Percentiles rank a stretch among this genome's conserved stretches.
Conservation (phyloP, 805 yeast species). For the Nakazawaea anatomiae region DNA sequence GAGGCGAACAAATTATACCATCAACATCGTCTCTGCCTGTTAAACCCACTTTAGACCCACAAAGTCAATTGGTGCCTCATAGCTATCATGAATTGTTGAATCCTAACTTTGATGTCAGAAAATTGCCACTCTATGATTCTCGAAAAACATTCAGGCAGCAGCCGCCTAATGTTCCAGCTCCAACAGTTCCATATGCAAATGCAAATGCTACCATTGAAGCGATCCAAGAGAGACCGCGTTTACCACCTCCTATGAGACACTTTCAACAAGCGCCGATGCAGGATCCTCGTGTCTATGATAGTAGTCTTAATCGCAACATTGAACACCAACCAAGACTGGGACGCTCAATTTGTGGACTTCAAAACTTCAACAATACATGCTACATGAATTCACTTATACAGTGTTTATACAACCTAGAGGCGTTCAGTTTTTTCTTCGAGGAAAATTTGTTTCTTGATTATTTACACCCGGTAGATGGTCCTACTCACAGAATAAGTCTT, state of each 20-base stretch:
- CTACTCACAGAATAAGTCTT: constrained; percentile 11
- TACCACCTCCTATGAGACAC: neutral
- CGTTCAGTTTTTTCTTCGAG: constrained; percentile 44
- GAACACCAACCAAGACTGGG: neutral
- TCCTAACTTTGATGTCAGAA: neutral
- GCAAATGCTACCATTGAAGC: too few relatives aligned
- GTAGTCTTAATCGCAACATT: neutral
- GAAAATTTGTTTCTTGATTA: constrained; percentile 38
- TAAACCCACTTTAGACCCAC: neutral
- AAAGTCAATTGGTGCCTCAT: neutral
- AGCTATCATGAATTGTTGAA: neutral
- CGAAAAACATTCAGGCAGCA: neutral
- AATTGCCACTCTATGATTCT: neutral
- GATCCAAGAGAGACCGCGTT: neutral
- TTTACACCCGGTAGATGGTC: constrained; percentile 25
- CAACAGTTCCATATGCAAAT: neutral
- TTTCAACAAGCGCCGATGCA: neutral
- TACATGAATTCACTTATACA: constrained; percentile 73
- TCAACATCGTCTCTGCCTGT: neutral
- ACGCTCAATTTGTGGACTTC: constrained; percentile 46
- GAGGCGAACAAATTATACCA: neutral
- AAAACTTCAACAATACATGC: constrained; percentile 69
- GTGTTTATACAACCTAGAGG: constrained; percentile 50
- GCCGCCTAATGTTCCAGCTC: neutral
- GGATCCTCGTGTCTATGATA: neutral